These are phyloP conservation scores for Stentor roeselii DNA, from an alignment of 73 alveolate species.

Conservation along the genomic window DNA sequence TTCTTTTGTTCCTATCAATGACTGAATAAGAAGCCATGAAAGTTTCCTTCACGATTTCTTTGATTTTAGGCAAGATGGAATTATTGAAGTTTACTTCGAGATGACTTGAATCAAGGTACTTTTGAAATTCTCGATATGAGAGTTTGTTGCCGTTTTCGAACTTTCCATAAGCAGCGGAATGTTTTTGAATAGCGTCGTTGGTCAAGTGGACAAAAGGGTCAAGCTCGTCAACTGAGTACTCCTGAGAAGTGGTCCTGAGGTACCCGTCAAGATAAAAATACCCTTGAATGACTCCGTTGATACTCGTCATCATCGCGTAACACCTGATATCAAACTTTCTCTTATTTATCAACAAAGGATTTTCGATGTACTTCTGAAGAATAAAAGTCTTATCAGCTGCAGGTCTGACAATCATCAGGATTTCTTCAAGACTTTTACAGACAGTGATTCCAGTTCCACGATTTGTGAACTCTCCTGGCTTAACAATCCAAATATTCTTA, in stretches of 20 bases:
- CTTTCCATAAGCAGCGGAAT: conserved; percentile 58
- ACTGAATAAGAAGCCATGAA: too few species aligned
- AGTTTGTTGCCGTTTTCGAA: conserved; percentile 72
- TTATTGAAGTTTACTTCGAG: conserved; percentile 44
- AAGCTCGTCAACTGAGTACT: conserved; percentile 49
- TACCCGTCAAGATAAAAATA: conserved; percentile 19
- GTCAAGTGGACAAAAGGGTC: conserved; percentile 67
- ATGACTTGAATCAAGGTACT: conserved; percentile 46
- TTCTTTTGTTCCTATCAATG: too few species aligned
- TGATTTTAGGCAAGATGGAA: too few species aligned
- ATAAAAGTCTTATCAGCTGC: not conserved
- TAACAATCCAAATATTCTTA: not conserved
- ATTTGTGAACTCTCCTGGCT: conserved; percentile 17
- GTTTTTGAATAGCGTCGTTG: conserved; percentile 64
- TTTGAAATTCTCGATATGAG: conserved; percentile 58
- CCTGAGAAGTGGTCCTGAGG: not conserved
- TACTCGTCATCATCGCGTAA: conserved; percentile 18
- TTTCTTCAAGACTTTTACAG: not conserved
- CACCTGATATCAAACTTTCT: conserved; percentile 62
- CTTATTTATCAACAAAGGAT: conserved; percentile 42
- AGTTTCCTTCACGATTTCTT: too few species aligned
- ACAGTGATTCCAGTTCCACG: conserved; percentile 19
- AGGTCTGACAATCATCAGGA: not conserved
- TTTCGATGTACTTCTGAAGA: conserved; percentile 51
- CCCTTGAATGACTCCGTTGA: conserved; percentile 5